Percentiles rank a stretch among this genome's conserved stretches.
Evolutionary conservation across 352 stramenopile genomes (phyloP).

Genomic region (Pythium volutum): DNA sequence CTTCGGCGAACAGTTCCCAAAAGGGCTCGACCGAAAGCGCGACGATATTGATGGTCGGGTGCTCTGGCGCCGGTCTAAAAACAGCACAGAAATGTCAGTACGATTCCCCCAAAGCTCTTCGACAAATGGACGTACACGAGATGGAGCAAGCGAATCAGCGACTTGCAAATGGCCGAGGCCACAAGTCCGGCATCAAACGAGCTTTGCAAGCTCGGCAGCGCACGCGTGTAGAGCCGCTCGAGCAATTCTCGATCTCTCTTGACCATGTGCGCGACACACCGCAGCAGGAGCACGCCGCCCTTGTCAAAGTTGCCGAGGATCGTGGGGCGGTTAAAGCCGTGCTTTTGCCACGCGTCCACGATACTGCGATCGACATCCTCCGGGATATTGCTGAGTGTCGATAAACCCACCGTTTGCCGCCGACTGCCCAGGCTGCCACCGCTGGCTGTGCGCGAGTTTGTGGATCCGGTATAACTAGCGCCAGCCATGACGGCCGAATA

Average conservation of each 20-base stretch:
- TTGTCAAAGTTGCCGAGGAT: slow-evolving; percentile 79
- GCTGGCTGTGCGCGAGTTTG: slow-evolving; percentile 13
- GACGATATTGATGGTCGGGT: slow-evolving; percentile 71
- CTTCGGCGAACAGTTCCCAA: slow-evolving; percentile 82
- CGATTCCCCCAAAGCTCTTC: neutral
- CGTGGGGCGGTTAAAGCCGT: slow-evolving; percentile 64
- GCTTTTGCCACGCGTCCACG: slow-evolving; percentile 67
- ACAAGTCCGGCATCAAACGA: slow-evolving; percentile 74
- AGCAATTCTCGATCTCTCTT: slow-evolving; percentile 51
- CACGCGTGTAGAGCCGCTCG: slow-evolving; percentile 45
- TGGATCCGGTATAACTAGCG: neutral
- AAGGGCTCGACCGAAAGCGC: slow-evolving; percentile 76
- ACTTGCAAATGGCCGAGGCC: slow-evolving; percentile 63
- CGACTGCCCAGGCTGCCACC: slow-evolving; percentile 26
- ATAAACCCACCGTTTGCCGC: slow-evolving; percentile 32
- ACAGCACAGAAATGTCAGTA: slow-evolving; percentile 1
- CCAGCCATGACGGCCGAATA: slow-evolving; percentile 10
- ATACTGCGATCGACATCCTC: slow-evolving; percentile 34
- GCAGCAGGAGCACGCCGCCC: slow-evolving; percentile 66
- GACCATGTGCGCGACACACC: slow-evolving; percentile 60
- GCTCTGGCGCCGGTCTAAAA: slow-evolving; percentile 48
- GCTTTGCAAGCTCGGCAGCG: slow-evolving; percentile 48
- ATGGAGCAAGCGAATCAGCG: slow-evolving; percentile 68
- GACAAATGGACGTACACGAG: slow-evolving; percentile 47
- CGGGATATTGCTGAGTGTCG: slow-evolving; percentile 19